Percentiles rank a stretch among this genome's conserved stretches.
phyloP scores from a whole-genome alignment of 805 yeast species.

The Priceomyces medius region DNA sequence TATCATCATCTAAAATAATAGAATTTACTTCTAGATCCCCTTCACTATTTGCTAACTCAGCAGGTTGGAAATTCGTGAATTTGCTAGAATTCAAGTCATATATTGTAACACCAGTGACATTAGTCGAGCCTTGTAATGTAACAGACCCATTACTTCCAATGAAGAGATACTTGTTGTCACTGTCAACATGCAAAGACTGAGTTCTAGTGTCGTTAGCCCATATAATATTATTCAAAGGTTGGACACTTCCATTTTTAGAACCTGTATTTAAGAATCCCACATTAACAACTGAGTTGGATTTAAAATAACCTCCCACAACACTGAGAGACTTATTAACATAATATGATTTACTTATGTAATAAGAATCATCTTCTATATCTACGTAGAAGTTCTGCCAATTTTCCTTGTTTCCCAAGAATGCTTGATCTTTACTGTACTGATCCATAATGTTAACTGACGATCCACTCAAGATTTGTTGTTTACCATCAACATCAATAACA shows the following conservation, averaged over 20 bases:
- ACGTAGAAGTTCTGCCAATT: slow-evolving; percentile 23
- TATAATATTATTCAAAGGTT: slow-evolving; percentile 20
- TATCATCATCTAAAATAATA: slow-evolving; percentile 32
- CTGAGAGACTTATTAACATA: slow-evolving; percentile 50
- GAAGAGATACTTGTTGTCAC: slow-evolving; percentile 33
- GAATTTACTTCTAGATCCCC: slow-evolving; percentile 35
- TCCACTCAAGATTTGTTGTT: slow-evolving; percentile 37
- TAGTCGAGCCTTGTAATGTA: slow-evolving; percentile 15
- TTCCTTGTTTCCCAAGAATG: slow-evolving; percentile 18
- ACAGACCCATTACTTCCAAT: slow-evolving; percentile 47
- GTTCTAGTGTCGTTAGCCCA: slow-evolving; percentile 28
- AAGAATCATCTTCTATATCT: slow-evolving; percentile 17
- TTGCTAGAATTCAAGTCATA: slow-evolving; percentile 48
- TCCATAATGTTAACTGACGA: slow-evolving; percentile 35
- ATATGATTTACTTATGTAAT: slow-evolving; percentile 29
- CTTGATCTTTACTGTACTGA: slow-evolving; percentile 25
- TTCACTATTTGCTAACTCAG: slow-evolving; percentile 41
- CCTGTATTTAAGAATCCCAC: slow-evolving; percentile 30
- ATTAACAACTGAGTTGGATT: slow-evolving; percentile 23
- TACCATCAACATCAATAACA: slow-evolving; percentile 19
- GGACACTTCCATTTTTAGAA: slow-evolving; percentile 13
- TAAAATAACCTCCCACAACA: slow-evolving; percentile 61
- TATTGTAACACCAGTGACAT: slow-evolving; percentile 47
- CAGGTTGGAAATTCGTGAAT: slow-evolving; percentile 49
- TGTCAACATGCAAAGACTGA: slow-evolving; percentile 36